Conservation (phyloP, 371 early-diverging fungal genomes). For the Smittium mucronatum region DNA sequence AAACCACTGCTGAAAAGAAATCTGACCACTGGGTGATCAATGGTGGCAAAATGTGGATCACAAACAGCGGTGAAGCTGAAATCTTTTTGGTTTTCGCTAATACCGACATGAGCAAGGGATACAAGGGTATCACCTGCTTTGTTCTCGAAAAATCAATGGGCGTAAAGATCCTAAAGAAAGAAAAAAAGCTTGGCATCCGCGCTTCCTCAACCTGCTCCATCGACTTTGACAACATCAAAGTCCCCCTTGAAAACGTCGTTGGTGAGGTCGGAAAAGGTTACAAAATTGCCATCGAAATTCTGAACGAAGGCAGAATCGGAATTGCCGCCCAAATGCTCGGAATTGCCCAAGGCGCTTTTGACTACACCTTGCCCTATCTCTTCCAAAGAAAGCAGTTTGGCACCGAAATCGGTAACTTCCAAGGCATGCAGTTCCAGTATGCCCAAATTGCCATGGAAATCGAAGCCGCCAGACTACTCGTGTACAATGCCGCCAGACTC, state of each 20-base stretch:
- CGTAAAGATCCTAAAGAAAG: conserved; percentile 89
- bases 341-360: conserved; percentile 88
- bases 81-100: conserved; percentile 97
- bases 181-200: conserved; percentile 93
- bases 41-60: conserved; percentile 89
- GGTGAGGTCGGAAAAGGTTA: conserved; percentile 95
- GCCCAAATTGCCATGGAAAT: conserved; percentile 91
- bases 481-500: conserved; percentile 92
- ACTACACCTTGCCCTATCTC: conserved; percentile 79
- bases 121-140: conserved; percentile 97
- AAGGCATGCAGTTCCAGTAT: conserved; percentile 93
- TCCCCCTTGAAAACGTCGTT: conserved; percentile 78
- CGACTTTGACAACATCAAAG: conserved; percentile 83
- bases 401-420: conserved; percentile 74
- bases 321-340: conserved; percentile 98
- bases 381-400: conserved; percentile 95
- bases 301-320: conserved; percentile 97
- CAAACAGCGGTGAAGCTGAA: conserved; percentile 81
- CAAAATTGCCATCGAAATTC: conserved; percentile 94
- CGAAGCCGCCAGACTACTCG: conserved; percentile 91
- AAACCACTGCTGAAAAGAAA: conserved; percentile 78
- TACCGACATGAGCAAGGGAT: conserved; percentile 83
- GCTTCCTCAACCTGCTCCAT: conserved; percentile 90
- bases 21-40: conserved; percentile 84
- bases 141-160: conserved; percentile 92